Evolutionary conservation across 2,329 filamentous ascomycete genomes (phyloP).

Genomic region (Trichothecium roseum): DNA sequence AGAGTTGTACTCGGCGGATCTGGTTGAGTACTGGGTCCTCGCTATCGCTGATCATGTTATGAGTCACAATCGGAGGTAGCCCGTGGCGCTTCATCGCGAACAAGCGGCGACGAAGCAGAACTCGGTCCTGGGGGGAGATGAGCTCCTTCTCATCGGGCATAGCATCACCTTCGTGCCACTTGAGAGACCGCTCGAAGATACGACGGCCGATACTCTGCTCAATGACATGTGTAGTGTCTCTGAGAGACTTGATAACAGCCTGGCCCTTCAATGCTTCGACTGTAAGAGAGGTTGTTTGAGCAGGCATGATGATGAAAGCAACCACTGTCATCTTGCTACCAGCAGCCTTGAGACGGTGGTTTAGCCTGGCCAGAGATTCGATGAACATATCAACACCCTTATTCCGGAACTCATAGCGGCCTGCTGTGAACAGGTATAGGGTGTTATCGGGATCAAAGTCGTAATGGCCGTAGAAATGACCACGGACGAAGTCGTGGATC

Average conservation of each 20-base stretch:
- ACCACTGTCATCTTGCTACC: conserved; percentile 91
- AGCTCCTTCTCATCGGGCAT: conserved; percentile 96
- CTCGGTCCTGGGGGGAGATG: conserved; percentile 82
- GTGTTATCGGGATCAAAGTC: conserved; percentile 97
- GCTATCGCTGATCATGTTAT: conserved; percentile 93
- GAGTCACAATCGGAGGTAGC: conserved; percentile 90
- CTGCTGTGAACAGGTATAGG: conserved; percentile 93
- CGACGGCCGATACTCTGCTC: conserved; percentile 87
- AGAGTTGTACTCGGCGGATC: conserved; percentile 88
- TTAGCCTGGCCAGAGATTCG: conserved; percentile 86
- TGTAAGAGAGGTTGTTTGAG: conserved; percentile 87
- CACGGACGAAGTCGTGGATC: conserved; percentile 95
- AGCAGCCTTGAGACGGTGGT: conserved; percentile 77
- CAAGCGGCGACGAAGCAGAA: conserved; percentile 78
- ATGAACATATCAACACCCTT: conserved; percentile 99
- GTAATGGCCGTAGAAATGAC: conserved; percentile 97
- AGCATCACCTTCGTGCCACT: conserved; percentile 90
- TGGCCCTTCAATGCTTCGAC: conserved; percentile 95
- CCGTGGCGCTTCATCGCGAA: conserved; percentile 94
- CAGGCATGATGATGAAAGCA: conserved; percentile 97
- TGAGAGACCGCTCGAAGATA: conserved; percentile 86
- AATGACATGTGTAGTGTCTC: conserved; percentile 87
- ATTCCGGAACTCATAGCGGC: conserved; percentile 94
- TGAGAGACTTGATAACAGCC: conserved; percentile 90
- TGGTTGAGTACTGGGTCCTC: conserved; percentile 95